These are phyloP conservation scores for Fusarium fujikuroi DNA, from an alignment of 2,329 filamentous ascomycete genomes.

Conservation along the genomic window DNA sequence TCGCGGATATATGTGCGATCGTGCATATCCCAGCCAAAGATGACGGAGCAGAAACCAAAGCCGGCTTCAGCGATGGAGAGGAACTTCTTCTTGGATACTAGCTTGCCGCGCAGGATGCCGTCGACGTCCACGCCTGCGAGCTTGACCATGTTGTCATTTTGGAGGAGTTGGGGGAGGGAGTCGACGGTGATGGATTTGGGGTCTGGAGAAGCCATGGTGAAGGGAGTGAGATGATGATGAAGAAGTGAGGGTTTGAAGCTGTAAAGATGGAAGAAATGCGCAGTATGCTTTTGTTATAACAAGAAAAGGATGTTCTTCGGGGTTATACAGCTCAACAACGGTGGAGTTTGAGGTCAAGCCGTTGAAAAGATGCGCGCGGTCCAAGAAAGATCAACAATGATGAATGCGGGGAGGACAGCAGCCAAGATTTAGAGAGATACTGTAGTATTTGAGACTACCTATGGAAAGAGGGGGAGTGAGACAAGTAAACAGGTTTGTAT, in stretches of 20 bases:
- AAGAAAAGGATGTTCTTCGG: not conserved
- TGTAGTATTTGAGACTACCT: not conserved
- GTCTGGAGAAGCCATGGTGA: conserved; percentile 43
- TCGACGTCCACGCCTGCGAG: conserved; percentile 89
- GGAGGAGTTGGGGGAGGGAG: conserved; percentile 73
- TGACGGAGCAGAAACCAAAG: conserved; percentile 93
- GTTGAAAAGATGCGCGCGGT: conserved; percentile 14
- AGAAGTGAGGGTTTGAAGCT: not conserved
- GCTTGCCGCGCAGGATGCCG: conserved; percentile 86
- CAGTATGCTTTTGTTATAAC: not conserved
- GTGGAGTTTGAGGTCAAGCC: not conserved
- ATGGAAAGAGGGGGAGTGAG: conserved; percentile 3
- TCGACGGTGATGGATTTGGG: conserved; percentile 64
- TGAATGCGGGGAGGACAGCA: not conserved
- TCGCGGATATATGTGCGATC: conserved; percentile 89
- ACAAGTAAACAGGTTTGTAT: conserved; percentile 19
- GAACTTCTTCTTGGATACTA: conserved; percentile 94
- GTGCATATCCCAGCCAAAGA: conserved; percentile 98
- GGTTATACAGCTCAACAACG: not conserved
- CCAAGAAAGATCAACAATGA: not conserved
- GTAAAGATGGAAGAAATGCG: not conserved
- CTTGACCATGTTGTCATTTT: conserved; percentile 82
- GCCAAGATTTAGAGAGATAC: not conserved
- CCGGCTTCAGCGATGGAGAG: conserved; percentile 81
- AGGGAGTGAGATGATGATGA: not conserved